Evolutionary conservation across 1,284 basidiomycete species (phyloP), one percentile per base, ranked within the genome.

Genomic region (Baeospora myosura): DNA sequence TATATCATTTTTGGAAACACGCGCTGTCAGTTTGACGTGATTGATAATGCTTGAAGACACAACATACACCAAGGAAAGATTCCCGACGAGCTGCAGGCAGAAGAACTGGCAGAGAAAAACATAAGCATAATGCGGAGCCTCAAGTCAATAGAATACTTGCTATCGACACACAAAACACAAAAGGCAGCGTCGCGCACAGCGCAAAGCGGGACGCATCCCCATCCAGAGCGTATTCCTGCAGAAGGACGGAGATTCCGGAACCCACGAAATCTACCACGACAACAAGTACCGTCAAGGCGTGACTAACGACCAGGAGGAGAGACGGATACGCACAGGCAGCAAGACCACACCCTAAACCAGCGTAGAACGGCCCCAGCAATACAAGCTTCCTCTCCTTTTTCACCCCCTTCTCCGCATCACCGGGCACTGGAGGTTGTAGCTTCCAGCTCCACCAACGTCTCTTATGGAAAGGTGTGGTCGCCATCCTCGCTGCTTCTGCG

Each of bases 171-270:
- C 82, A 80, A 50, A 86, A 77, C 5, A 89, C 67, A 54, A 85
- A 74, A 0, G 88, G 87, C 0, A 74, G 58, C 0, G 81, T 75
- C 14, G 65, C 68, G 18, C 83, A 54, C 17, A 92, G 69, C 0
- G 74, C 68, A 50, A 91, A 81, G 22, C 88, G 79, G 7, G 48
- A 58, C 56, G 68, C 78, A 42, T 69, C 64, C 32, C 74, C 68
- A 56, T 92, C 90, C 26, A 88, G 69, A 17, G 78, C 61, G 43
- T 65, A 79, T 59, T 90, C 86, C 42, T 74, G 62, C 22, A 91
- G 60, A 33, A 90, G 56, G 10, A 72, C 65, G 43, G 62, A 69
- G 43, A 75, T 46, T 48, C 85, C 80, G 47, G 66, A 76, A 0
- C 68, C 71, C 38, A 81, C 65, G 59, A 84, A 85, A 54, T 79